Conservation (phyloP, 768 basidiomycete species). For the Lactarius sp. region DNA sequence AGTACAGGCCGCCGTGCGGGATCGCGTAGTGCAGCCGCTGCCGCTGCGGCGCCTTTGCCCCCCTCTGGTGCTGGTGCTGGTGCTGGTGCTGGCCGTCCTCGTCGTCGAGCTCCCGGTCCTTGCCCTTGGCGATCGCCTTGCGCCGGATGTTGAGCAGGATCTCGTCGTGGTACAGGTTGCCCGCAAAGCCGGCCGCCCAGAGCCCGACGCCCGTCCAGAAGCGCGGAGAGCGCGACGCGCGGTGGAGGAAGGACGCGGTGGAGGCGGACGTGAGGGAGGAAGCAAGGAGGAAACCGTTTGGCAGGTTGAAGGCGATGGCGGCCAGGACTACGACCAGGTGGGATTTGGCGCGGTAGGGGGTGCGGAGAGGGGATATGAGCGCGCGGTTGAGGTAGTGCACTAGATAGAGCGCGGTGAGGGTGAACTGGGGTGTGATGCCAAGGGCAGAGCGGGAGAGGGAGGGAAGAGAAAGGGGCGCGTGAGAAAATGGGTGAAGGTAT, state of each 20-base stretch:
- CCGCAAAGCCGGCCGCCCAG: constrained; percentile 67
- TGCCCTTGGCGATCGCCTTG: constrained; percentile 41
- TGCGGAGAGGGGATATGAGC: constrained; percentile 70
- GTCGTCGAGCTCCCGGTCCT: constrained; percentile 27
- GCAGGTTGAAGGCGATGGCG: constrained; percentile 60
- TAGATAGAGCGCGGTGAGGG: constrained; percentile 58
- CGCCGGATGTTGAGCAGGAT: constrained; percentile 78
- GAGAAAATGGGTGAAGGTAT: constrained; percentile 44
- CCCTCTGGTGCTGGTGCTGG: too few species aligned
- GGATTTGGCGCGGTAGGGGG: constrained; percentile 71
- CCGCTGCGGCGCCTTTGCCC: neutral
- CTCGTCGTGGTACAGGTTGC: constrained; percentile 89
- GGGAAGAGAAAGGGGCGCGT: constrained; percentile 30
- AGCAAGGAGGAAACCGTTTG: constrained; percentile 70
- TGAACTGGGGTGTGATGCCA: constrained; percentile 20
- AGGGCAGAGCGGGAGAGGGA: constrained; percentile 38
- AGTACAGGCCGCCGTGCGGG: constrained; percentile 73
- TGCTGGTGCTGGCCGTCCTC: neutral
- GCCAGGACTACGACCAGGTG: constrained; percentile 59
- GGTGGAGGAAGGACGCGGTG: constrained; percentile 41
- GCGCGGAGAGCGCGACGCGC: constrained; percentile 33
- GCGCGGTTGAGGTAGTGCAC: constrained; percentile 83
- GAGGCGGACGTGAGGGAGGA: constrained; percentile 59
- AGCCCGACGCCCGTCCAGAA: constrained; percentile 63
- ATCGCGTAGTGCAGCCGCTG: constrained; percentile 63